These are phyloP conservation scores for Verticillium tricorpus DNA, from an alignment of 2,329 filamentous ascomycete genomes.

Conservation along the genomic window DNA sequence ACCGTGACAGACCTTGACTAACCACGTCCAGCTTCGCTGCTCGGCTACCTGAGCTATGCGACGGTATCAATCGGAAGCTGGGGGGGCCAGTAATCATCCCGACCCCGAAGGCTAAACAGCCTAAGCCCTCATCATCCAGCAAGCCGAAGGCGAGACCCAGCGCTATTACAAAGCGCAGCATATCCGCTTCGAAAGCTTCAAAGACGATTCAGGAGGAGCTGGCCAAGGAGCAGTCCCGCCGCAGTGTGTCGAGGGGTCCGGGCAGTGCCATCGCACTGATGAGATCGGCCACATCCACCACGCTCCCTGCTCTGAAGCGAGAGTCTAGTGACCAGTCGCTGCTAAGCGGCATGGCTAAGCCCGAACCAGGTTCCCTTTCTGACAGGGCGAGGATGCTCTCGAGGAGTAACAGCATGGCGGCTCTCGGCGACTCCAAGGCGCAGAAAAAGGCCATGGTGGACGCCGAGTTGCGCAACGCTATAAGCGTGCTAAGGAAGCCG, in stretches of 20 bases:
- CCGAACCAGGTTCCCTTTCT: constrained; percentile 29
- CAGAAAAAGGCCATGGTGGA: constrained; percentile 64
- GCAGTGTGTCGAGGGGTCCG: constrained; percentile 52
- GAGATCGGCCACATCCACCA: constrained; percentile 62
- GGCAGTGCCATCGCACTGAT: constrained; percentile 58
- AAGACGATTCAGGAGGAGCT: constrained; percentile 58
- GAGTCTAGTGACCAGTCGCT: constrained; percentile 60
- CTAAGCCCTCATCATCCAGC: constrained; percentile 32
- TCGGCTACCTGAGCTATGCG: constrained; percentile 67
- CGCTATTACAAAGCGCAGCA: constrained; percentile 43
- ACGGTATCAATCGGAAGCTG: constrained; percentile 68
- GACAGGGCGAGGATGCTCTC: constrained; percentile 37
- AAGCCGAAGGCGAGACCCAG: constrained; percentile 47
- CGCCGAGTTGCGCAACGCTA: constrained; percentile 68
- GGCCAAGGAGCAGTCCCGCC: constrained; percentile 52
- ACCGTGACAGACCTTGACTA: constrained; percentile 19
- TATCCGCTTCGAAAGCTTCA: constrained; percentile 30
- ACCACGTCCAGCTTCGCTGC: constrained; percentile 59
- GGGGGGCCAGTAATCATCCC: constrained; percentile 65
- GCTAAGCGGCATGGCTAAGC: constrained; percentile 43
- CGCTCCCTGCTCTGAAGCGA: constrained; percentile 59
- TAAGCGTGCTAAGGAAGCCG: constrained; percentile 68
- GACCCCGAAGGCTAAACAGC: constrained; percentile 43
- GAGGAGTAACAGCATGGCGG: constrained; percentile 42
- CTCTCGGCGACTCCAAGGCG: constrained; percentile 50